Evolutionary conservation across 768 basidiomycete genomes (phyloP).

Genomic region (Ramaria sp.): DNA sequence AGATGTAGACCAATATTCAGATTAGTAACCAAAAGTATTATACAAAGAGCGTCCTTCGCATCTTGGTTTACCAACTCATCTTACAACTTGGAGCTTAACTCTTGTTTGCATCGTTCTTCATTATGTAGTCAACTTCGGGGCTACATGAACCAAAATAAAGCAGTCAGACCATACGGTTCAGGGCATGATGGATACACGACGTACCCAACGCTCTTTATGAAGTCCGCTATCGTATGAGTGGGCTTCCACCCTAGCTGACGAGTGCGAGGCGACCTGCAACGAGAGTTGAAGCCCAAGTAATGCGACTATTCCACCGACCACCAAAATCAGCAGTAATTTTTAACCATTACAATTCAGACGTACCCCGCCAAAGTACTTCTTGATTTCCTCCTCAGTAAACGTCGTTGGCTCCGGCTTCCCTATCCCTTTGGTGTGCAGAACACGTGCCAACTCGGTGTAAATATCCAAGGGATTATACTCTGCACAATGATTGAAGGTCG

Average conservation of each 20-base stretch:
- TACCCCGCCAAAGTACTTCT: slow-evolving; percentile 30
- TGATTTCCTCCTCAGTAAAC: slow-evolving; percentile 36
- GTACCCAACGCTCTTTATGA: slow-evolving; percentile 28
- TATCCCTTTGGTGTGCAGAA: slow-evolving; percentile 26
- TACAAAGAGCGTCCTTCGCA: no score
- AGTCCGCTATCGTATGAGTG: slow-evolving; percentile 27
- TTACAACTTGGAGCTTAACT: no score
- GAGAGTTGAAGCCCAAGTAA: slow-evolving; percentile 32
- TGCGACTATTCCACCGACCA: slow-evolving; percentile 14
- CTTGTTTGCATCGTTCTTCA: not conserved
- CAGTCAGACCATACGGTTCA: not conserved
- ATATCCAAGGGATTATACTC: slow-evolving; percentile 38
- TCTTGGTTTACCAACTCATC: no score
- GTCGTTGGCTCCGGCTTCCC: slow-evolving; percentile 30
- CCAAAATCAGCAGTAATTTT: not conserved
- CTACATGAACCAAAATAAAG: not conserved
- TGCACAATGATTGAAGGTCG: slow-evolving; percentile 19
- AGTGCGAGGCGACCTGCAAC: no score
- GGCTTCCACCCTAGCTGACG: slow-evolving; percentile 44
- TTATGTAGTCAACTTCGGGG: not conserved
- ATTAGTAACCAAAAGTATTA: no score
- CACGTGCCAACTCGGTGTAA: slow-evolving; percentile 28
- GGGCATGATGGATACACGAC: not conserved
- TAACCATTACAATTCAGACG: not conserved
- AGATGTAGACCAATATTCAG: no score